Conservation (phyloP, 768 basidiomycete species). For the Leucocoprinus birnbaumii region DNA sequence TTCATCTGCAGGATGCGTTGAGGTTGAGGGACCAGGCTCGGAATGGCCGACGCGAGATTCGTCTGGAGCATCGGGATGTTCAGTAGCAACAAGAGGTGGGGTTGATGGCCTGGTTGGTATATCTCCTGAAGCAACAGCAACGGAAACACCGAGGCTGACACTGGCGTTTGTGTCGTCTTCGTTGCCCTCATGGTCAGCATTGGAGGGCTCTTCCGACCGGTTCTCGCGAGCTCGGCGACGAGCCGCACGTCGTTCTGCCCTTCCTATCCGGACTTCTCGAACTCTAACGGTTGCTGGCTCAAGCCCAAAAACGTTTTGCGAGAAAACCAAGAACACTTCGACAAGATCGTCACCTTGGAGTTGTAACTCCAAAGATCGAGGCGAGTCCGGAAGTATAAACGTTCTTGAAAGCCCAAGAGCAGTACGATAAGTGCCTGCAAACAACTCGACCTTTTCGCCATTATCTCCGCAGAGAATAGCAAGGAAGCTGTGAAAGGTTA, state of each 20-base stretch:
- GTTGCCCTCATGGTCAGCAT: conserved; percentile 34
- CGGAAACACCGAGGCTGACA: conserved; percentile 61
- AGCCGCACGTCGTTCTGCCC: conserved; percentile 83
- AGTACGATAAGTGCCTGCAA: conserved; percentile 89
- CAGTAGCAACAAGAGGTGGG: conserved; percentile 38
- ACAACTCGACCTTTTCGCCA: conserved; percentile 91
- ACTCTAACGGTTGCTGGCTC: conserved; percentile 93
- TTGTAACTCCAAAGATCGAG: conserved; percentile 81
- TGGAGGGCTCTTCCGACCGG: conserved; percentile 45
- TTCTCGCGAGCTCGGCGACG: conserved; percentile 75
- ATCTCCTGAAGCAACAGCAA: conserved; percentile 41
- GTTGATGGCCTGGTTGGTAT: conserved; percentile 27
- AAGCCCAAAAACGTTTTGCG: conserved; percentile 88
- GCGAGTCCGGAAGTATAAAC: conserved; percentile 90
- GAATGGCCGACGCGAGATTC: conserved; percentile 28
- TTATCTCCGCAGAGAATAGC: conserved; percentile 91
- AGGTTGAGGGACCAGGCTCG: conserved; percentile 24
- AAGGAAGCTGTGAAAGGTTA: conserved; percentile 59
- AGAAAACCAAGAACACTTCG: conserved; percentile 88
- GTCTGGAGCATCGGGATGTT: conserved; percentile 39
- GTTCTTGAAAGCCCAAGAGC: conserved; percentile 89
- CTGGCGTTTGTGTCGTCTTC: conserved; percentile 59
- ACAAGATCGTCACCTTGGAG: conserved; percentile 91
- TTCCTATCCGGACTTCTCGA: conserved; percentile 89
- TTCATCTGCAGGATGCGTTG: conserved; percentile 57